These are phyloP conservation scores for Trichoderma hamatum DNA, from an alignment of 2,329 filamentous ascomycete species.

Conservation along the genomic window DNA sequence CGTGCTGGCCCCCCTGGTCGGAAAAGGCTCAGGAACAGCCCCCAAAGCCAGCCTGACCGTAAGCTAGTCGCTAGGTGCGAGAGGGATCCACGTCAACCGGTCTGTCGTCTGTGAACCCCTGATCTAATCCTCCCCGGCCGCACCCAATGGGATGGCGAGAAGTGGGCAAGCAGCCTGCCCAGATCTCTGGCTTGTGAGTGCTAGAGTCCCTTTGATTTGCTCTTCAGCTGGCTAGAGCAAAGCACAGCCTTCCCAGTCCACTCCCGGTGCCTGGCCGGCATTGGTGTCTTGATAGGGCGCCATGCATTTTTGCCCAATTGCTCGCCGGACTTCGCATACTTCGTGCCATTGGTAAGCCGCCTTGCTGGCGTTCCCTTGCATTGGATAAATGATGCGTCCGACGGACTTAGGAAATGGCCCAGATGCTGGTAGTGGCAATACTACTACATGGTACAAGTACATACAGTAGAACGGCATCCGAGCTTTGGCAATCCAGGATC, in stretches of 20 bases:
- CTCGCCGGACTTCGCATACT: background rate
- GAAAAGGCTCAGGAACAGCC: constrained; percentile 19
- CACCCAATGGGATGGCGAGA: constrained; percentile 19
- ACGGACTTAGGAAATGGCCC: background rate
- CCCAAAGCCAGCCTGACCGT: constrained; percentile 13
- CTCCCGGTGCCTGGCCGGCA: background rate
- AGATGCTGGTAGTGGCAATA: background rate
- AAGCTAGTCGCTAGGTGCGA: constrained; percentile 8
- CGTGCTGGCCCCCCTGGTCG: constrained; percentile 11
- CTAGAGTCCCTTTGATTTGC: constrained; percentile 5
- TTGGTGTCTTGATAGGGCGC: background rate
- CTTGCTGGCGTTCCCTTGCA: background rate
- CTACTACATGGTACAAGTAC: background rate
- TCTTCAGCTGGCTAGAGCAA: constrained; percentile 22
- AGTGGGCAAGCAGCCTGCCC: constrained; percentile 5
- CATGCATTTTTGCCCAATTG: background rate
- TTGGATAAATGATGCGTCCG: background rate
- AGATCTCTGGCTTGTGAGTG: constrained; percentile 12
- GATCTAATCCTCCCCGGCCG: constrained; percentile 22
- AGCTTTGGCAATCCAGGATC: constrained; percentile 9
- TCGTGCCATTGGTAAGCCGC: background rate
- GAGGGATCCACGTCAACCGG: constrained; percentile 26
- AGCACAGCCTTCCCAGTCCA: constrained; percentile 13
- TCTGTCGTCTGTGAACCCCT: constrained; percentile 27
- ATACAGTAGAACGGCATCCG: background rate